Percentiles rank a stretch among this genome's conserved stretches.
These are phyloP conservation scores for Teratosphaeria pseudoeucalypti DNA, from an alignment of 2,329 filamentous ascomycete species.

Conservation along the genomic window DNA sequence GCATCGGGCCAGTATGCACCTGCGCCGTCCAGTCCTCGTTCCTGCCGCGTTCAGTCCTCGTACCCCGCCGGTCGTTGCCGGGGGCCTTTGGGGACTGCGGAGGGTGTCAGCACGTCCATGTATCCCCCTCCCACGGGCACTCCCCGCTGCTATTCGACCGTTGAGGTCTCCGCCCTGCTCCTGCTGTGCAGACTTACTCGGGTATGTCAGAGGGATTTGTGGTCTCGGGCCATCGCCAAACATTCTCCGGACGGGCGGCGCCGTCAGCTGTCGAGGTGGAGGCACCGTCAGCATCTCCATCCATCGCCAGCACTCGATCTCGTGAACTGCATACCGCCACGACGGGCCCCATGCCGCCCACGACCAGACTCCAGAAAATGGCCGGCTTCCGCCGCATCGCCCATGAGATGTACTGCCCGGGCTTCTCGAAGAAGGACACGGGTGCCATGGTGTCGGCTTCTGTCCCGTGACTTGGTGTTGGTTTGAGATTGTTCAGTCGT, in stretches of 20 bases:
- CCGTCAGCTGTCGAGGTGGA: constrained; percentile 35
- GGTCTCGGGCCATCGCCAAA: constrained; percentile 65
- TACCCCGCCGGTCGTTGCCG: constrained; percentile 36
- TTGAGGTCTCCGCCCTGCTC: neutral
- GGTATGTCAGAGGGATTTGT: constrained; percentile 80
- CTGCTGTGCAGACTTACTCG: constrained; percentile 54
- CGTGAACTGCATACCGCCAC: constrained; percentile 37
- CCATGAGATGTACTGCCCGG: constrained; percentile 80
- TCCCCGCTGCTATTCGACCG: neutral
- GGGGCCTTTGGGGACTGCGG: constrained; percentile 39
- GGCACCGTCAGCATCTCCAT: constrained; percentile 3
- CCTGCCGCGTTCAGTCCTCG: constrained; percentile 30
- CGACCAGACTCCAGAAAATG: constrained; percentile 74
- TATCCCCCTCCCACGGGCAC: neutral
- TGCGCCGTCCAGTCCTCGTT: constrained; percentile 32
- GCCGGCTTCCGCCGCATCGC: constrained; percentile 78
- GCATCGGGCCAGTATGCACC: neutral
- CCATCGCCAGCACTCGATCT: neutral
- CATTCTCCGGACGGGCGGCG: constrained; percentile 61
- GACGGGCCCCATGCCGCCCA: constrained; percentile 65
- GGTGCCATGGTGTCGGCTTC: constrained; percentile 47
- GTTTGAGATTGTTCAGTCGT: neutral
- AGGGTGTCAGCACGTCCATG: neutral
- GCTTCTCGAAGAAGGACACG: constrained; percentile 74
- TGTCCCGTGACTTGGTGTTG: neutral